phyloP scores from a whole-genome alignment of 129 eudicot species.

The Scalesia atractyloides region DNA sequence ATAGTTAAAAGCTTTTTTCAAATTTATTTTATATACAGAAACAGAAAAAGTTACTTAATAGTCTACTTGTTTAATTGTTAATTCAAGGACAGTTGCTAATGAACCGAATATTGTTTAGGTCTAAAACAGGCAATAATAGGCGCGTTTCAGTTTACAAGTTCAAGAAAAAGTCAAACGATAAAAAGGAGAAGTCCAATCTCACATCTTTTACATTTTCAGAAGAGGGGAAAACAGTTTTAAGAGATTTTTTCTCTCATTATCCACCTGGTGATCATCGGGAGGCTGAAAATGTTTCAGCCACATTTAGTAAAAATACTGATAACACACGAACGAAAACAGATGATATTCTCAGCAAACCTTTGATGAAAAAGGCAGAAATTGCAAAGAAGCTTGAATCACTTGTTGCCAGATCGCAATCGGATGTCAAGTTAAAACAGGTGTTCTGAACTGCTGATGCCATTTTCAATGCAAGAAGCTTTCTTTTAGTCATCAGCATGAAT shows the following conservation, averaged over 20 bases:
- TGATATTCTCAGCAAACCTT: slow-evolving; percentile 59
- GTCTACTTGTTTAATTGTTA: slow-evolving; percentile 1
- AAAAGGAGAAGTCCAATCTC: slow-evolving; percentile 42
- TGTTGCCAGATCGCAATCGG: slow-evolving; percentile 42
- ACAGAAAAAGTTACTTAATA: no score
- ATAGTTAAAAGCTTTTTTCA: not conserved
- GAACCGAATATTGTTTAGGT: slow-evolving; percentile 42
- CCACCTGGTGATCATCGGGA: slow-evolving; percentile 68
- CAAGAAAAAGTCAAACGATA: slow-evolving; percentile 29
- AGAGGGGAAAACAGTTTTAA: slow-evolving; percentile 56
- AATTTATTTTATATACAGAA: not conserved
- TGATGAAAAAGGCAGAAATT: slow-evolving; percentile 51
- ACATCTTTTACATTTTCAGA: slow-evolving; percentile 70
- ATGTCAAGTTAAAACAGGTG: slow-evolving; percentile 64
- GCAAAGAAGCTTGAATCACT: slow-evolving; percentile 53
- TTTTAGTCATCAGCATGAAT: slow-evolving; percentile 10
- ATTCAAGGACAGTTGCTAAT: not conserved
- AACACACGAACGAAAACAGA: slow-evolving; percentile 39
- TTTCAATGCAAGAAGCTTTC: not conserved
- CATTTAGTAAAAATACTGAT: slow-evolving; percentile 31
- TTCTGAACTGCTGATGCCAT: not conserved
- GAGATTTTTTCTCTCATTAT: slow-evolving; percentile 57
- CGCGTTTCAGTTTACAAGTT: slow-evolving; percentile 58
- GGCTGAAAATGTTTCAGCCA: slow-evolving; percentile 38
- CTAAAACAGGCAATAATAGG: slow-evolving; percentile 52